Conservation (phyloP, 2,329 filamentous ascomycete genomes). For the Fusarium devonianum region DNA sequence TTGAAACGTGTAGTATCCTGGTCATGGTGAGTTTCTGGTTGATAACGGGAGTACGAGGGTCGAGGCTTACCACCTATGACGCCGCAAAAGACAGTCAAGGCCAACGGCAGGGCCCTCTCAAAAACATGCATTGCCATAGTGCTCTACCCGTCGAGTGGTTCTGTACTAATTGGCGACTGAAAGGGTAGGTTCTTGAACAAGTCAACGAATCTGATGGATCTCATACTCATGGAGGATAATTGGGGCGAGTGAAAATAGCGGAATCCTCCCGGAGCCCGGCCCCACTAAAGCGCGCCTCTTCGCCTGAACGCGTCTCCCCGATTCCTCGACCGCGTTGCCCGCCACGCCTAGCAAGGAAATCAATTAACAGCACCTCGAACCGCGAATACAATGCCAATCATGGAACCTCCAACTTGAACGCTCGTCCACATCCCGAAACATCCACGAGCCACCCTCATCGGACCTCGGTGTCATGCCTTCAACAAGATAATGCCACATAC, state of each 20-base stretch:
- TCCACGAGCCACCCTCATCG: neutral
- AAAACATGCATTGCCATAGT: conserved; percentile 44
- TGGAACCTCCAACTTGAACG: conserved; percentile 12
- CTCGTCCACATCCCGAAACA: neutral
- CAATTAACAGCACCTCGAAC: conserved; percentile 30
- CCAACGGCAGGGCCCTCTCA: conserved; percentile 46
- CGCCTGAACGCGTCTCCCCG: conserved; percentile 40
- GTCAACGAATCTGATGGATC: neutral
- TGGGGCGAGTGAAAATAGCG: conserved; percentile 11
- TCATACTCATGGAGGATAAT: conserved; percentile 10
- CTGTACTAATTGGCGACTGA: neutral
- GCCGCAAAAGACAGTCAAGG: conserved; percentile 48
- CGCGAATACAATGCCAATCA: conserved; percentile 12
- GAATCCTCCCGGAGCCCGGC: conserved; percentile 2
- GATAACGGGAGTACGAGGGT: neutral
- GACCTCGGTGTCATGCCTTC: conserved; percentile 13
- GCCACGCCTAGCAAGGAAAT: conserved; percentile 24
- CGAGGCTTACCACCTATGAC: conserved; percentile 47
- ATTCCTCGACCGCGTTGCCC: conserved; percentile 39
- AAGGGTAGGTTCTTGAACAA: neutral
- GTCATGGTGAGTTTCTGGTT: conserved; percentile 12
- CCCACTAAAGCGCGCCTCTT: conserved; percentile 28
- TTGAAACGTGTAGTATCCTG: conserved; percentile 50
- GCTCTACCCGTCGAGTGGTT: neutral
- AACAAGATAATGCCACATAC: conserved; percentile 41